Conservation (phyloP, 371 early-diverging fungal species). For the Batrachochytrium dendrobatidis region DNA sequence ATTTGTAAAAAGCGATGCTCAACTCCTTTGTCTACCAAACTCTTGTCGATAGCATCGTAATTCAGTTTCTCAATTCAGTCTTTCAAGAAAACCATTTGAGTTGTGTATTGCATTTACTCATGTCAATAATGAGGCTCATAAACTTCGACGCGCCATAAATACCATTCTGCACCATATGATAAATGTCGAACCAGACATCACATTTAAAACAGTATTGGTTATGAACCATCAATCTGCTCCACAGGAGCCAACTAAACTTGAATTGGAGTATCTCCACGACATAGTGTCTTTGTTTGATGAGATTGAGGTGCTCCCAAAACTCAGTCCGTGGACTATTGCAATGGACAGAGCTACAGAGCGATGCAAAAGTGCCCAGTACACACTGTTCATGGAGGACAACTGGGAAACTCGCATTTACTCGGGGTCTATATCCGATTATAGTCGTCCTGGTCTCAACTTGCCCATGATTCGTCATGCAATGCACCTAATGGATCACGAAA, state of each 20-base stretch:
- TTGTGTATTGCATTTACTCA: not conserved
- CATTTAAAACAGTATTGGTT: not conserved
- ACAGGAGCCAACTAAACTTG: not conserved
- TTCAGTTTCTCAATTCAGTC: no score
- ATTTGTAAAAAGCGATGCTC: no score
- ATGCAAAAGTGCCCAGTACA: not conserved
- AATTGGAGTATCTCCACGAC: not conserved
- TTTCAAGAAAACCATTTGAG: no score
- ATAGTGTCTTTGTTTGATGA: not conserved
- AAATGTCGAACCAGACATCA: not conserved
- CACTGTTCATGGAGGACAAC: not conserved
- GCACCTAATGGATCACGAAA: not conserved
- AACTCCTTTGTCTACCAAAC: no score
- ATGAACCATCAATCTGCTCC: not conserved
- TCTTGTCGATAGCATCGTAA: no score
- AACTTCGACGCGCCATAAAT: not conserved
- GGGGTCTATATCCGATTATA: not conserved
- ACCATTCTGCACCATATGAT: not conserved
- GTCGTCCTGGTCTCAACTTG: not conserved
- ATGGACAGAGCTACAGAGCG: not conserved
- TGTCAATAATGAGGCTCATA: not conserved
- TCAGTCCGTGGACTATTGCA: not conserved
- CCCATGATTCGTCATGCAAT: not conserved
- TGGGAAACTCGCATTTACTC: conserved; percentile 1
- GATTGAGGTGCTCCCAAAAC: not conserved